Percentiles rank a stretch among this genome's conserved stretches.
Evolutionary conservation across 805 yeast genomes (phyloP).

Genomic region (Ogataea chonburiensis): DNA sequence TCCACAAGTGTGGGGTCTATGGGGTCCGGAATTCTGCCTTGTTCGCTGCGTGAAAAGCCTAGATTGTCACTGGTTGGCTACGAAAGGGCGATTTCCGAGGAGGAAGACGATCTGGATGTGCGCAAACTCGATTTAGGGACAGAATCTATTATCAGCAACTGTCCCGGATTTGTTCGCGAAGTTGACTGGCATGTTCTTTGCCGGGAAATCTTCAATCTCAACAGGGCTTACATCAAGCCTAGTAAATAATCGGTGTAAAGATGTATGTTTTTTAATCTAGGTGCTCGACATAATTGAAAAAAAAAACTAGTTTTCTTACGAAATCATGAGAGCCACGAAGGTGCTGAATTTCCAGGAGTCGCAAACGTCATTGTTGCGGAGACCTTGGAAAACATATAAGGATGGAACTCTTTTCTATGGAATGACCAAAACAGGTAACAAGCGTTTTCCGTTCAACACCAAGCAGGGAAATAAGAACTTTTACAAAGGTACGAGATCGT

Average conservation of each 20-base stretch:
- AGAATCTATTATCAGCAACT: constrained; percentile 36
- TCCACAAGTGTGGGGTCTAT: constrained; percentile 28
- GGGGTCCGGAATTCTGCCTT: constrained; percentile 16
- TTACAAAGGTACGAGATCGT: constrained; percentile 95
- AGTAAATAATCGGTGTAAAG: constrained; percentile 12
- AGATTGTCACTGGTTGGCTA: constrained; percentile 15
- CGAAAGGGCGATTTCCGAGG: constrained; percentile 21
- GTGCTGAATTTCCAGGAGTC: constrained; percentile 48
- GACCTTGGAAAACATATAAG: constrained; percentile 87
- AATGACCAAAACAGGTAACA: constrained; percentile 70
- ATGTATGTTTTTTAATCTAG: no score
- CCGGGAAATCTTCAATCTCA: constrained; percentile 75
- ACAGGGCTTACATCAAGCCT: constrained; percentile 57
- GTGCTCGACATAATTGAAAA: background rate
- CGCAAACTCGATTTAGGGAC: constrained; percentile 16
- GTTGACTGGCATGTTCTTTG: constrained; percentile 90
- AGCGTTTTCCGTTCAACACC: constrained; percentile 79
- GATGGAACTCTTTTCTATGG: constrained; percentile 89
- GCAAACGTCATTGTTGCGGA: constrained; percentile 48
- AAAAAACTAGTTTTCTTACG: background rate
- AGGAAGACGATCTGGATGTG: constrained; percentile 22
- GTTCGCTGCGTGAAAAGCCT: constrained; percentile 20
- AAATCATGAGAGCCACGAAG: constrained; percentile 49
- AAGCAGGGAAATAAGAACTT: constrained; percentile 92
- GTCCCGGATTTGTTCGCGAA: constrained; percentile 46